A percentile compares a stretch with the other conserved stretches of the same genome.
phyloP scores from a whole-genome alignment of 2,329 filamentous ascomycete species.

The Cercospora canescens region DNA sequence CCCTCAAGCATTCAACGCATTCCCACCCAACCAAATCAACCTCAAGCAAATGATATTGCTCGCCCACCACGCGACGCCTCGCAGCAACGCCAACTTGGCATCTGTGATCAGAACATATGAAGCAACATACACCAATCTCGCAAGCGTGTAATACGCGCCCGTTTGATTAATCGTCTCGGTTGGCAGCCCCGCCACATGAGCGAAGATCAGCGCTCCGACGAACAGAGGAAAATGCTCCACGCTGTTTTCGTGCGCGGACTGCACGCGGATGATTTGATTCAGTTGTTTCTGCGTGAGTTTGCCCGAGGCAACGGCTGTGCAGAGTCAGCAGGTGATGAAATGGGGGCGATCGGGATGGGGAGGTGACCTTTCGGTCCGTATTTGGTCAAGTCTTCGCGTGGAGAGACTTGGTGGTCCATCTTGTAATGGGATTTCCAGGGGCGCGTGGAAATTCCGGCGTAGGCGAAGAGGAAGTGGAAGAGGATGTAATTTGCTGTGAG shows the following conservation, averaged over 20 bases:
- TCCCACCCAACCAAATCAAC: conserved; percentile 39
- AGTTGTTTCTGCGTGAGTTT: conserved; percentile 47
- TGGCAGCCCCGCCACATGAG: conserved; percentile 43
- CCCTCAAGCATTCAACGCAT: conserved; percentile 21
- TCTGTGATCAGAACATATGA: conserved; percentile 45
- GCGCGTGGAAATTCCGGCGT: conserved; percentile 47
- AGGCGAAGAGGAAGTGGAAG: conserved; percentile 48
- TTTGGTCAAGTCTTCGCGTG: conserved; percentile 48
- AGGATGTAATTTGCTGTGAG: conserved; percentile 37
- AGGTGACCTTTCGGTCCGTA: conserved; percentile 46
- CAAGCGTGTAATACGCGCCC: conserved; percentile 43
- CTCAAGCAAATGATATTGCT: conserved; percentile 46
- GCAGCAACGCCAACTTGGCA: conserved; percentile 36
- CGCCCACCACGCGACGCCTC: conserved; percentile 46
- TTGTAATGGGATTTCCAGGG: conserved; percentile 44
- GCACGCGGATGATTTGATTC: conserved; percentile 45
- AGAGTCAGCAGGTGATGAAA: conserved; percentile 12
- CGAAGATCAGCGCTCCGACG: conserved; percentile 40
- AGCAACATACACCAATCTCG: conserved; percentile 43
- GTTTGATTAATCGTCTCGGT: conserved; percentile 39
- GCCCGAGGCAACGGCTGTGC: conserved; percentile 40
- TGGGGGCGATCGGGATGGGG: too few species aligned
- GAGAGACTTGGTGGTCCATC: conserved; percentile 51
- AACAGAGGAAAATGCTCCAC: conserved; percentile 47
- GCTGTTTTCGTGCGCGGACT: conserved; percentile 50